Evolutionary conservation across 257 asterid genomes (phyloP), one percentile per base, ranked within the genome.

Genomic region (Verbena officinalis): DNA sequence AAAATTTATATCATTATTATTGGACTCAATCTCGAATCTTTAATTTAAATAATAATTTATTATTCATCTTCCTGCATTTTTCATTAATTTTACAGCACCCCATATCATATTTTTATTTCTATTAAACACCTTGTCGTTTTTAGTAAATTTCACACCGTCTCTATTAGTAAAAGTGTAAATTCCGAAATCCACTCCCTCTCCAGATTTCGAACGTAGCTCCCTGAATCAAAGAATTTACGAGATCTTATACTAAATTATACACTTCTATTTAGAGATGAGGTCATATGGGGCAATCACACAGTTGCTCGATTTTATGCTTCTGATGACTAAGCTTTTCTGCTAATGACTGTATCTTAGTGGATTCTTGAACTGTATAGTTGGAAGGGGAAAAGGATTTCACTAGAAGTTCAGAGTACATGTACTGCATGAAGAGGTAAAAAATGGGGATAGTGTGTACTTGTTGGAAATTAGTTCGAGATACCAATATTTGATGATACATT

Each of bases 391-490:
- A 81, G 59, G 97, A 93, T 67, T 73, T 68, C 22, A 34, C 77
- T 48, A 85, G 98, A 81, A 84, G 85, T 65, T 85, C 89, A 34
- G 98, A 90, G 73, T 90, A 82, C 82, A 93, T 89, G 78, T 93
- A 89, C 73, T 93, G 98, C 77, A 84, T 90, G 96, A 87, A 93
- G 86, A 87, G 80, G 98, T 93, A 83, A 76, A 36, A n/a, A 71
- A 46, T 20, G n/a, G 4, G 31, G 40, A n/a, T 43, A 3, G 40
- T 4, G 46, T 54, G n/a, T 45, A 16, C 40, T 56, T 56, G 19
- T 55, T 60, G n/a, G 71, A 52, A 50, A 55, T 55, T 19, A 22
- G 51, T 48, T 6, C 34, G 23, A n/a, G 61, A 58, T 5, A 33
- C 39, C 36, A 21, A 21, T 40, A 60, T 31, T 12, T 42, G 3